Base-by-base conservation (phyloP, 2,329 filamentous ascomycete genomes). In the Fusarium duplospermum region DNA sequence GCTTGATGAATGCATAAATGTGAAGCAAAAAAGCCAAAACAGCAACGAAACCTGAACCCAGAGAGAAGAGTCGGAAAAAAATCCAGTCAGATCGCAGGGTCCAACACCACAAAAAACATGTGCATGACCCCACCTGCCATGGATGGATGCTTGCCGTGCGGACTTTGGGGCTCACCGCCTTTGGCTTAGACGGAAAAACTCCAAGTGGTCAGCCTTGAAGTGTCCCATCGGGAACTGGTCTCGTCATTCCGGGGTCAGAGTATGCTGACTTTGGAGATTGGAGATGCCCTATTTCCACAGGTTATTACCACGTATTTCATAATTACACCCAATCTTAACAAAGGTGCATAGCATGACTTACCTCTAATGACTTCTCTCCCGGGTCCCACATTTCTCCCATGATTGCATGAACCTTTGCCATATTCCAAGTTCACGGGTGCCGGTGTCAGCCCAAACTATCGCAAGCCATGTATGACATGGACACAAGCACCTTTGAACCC, bases 51-150 rank as follows among this genome's bases (percentile, higher is more conserved):
- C 33, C 14, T 45, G 20, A 29, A 42, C 38, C 38, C 11, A 35
- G 22, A 42, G 64, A 35, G 22, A 35, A 42, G 64, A 69, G 31
- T 31, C 31, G 66, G 63, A 40, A 47, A 69, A 62, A 59, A 71
- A 40, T 45, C 74, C 67, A 76, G 74, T 72, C 50, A 76, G 38
- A 76, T 75, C 62, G 70, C 73, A 77, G 75, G 75, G 75, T 77
- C 75, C 67, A 74, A 50, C 66, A 67, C 65, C 69, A 75, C 52
- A 62, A 66, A 66, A 64, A 22, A 54, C n/a, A 31, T 42, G 38
- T 57, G 64, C 36, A 54, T 61, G 59, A 52, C 69, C 72, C 72
- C 66, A 50, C 72, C 65, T 45, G 42, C 20, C 42, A 67, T 56
- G 62, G 47, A 52, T 52, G 27, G 27, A 52, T 52, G 31, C 9